Evolutionary conservation across 2,329 filamentous ascomycete species (phyloP), one percentile per base, ranked within the genome.

Genomic region (Hypoxylon sp.): DNA sequence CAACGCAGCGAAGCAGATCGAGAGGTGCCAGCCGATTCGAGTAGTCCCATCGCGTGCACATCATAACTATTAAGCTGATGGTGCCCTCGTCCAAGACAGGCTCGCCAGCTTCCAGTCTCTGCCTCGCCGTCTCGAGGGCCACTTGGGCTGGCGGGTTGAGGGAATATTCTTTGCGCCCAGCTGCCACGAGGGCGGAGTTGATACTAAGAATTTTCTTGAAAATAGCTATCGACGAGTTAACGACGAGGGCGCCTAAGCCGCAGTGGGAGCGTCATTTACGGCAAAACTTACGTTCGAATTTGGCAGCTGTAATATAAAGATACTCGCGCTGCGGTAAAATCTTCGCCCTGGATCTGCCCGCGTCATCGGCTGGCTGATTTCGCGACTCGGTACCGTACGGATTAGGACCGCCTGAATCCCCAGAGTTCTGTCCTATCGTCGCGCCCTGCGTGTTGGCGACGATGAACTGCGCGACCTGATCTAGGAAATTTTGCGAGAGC

Each of bases 381-480:
- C 91, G 82, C 49, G 86, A 84, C 64, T 94, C 91, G 15, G 87
- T 87, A 5, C 91, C 92, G 78, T 87, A 92, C 0, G 91, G 88
- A 74, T 96, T 91, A 27, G 85, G 78, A 1, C 82, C 83, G 13
- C 78, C 74, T 2, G 79, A 72, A 40, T 78, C 67, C 6, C 73
- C 78, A 43, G 82, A 77, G 13, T 79, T 72, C 65, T 88, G 83
- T 1, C 92, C 92, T n/a, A 97, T 77, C 0, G 88, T 91, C 6
- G 92, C 89, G 3, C 92, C 93, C 75, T 94, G 86, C 0, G 93
- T 96, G 70, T 98, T 98, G 53, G 89, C 83, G 8, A 90, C 85
- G 66, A 99, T 97, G 74, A 97, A 98, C 65, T 95, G 90, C 5
- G 93, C 91, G 13, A 97, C 92, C 71, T 92, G 91, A 66, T 98